These are phyloP conservation scores for Fonsecaea nubica DNA, from an alignment of 2,329 filamentous ascomycete genomes.

Conservation along the genomic window DNA sequence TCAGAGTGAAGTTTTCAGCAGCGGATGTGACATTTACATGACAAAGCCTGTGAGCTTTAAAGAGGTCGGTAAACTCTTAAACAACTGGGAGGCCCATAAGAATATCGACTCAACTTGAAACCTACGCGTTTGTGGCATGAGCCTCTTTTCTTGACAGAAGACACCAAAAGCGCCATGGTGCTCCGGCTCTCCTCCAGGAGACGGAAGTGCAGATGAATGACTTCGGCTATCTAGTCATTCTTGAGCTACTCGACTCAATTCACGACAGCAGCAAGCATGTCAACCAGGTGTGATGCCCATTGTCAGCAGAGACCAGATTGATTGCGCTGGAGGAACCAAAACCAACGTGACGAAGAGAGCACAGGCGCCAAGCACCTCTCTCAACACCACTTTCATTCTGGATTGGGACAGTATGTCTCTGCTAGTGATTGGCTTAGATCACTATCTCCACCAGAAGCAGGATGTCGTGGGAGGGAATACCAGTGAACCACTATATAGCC, in stretches of 20 bases:
- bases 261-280: neutral
- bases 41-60: conserved; percentile 48
- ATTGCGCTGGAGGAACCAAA: neutral
- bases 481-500: neutral
- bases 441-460: neutral
- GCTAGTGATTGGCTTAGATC: neutral
- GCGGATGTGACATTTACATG: conserved; percentile 47
- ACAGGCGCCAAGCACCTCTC: neutral
- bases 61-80: conserved; percentile 45
- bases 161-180: neutral
- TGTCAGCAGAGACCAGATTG: neutral
- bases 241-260: neutral
- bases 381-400: neutral
- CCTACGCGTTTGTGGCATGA: neutral
- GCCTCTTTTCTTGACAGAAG: neutral
- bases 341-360: neutral
- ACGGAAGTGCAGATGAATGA: neutral
- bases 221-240: neutral
- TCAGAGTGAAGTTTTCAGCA: conserved; percentile 45
- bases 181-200: neutral
- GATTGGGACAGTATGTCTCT: neutral
- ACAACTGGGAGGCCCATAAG: conserved; percentile 42
- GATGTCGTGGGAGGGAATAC: neutral
- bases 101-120: conserved; percentile 3
- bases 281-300: neutral